Evolutionary conservation across 148 eudicot species (phyloP).

Genomic region (Limonium bicolor): DNA sequence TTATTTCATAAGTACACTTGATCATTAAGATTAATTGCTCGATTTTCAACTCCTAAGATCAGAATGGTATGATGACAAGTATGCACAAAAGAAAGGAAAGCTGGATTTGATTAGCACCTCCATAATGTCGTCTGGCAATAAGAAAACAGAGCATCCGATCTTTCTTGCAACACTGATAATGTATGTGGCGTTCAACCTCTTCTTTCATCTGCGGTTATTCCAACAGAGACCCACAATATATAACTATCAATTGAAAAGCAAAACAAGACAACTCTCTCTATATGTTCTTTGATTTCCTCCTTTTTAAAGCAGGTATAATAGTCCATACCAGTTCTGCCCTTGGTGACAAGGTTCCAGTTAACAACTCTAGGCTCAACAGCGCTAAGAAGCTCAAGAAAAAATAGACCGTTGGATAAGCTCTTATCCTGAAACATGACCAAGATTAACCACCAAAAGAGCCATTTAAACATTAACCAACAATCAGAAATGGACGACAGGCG

Average conservation of each 20-base stretch:
- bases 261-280: neutral
- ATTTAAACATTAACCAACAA: neutral
- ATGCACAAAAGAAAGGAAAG: too few species aligned
- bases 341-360: constrained; percentile 95
- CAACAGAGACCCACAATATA: neutral
- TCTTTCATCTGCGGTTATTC: constrained; percentile 71
- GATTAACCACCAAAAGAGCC: neutral
- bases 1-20: too few species aligned
- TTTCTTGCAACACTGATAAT: constrained; percentile 95
- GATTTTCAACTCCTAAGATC: too few species aligned
- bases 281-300: neutral
- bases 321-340: constrained; percentile 70
- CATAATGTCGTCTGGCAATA: constrained; percentile 95
- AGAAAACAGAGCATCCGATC: constrained; percentile 87
- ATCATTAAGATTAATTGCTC: too few species aligned
- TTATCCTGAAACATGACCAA: constrained; percentile 52
- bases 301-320: too few species aligned
- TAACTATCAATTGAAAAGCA: neutral
- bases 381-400: constrained; percentile 92
- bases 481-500: neutral
- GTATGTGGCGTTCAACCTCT: constrained; percentile 89
- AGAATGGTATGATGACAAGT: too few species aligned
- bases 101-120: too few species aligned
- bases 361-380: constrained; percentile 91
- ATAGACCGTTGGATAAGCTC: constrained; percentile 67